Percentiles rank a stretch among this genome's conserved stretches.
Evolutionary conservation across 176 grass and related monocot species (phyloP).

Genomic region (Eragrostis curvula): DNA sequence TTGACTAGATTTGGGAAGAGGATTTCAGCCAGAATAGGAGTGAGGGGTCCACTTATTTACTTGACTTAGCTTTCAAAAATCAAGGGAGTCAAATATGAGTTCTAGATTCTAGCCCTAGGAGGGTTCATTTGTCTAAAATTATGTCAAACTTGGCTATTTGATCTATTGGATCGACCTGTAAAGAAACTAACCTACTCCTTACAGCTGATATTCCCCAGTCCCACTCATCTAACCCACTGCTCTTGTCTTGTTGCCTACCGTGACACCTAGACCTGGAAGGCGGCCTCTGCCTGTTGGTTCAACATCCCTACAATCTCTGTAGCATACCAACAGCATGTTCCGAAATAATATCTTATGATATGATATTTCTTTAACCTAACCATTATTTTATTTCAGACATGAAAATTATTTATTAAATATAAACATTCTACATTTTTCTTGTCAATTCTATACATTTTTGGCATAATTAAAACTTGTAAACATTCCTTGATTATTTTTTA

Average conservation of each 20-base stretch:
- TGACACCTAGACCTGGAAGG: neutral
- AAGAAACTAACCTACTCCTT: neutral
- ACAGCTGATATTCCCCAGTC: neutral
- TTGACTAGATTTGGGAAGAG: too few species aligned
- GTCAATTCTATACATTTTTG: neutral
- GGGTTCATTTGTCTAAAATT: neutral
- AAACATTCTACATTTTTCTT: neutral
- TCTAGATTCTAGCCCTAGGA: neutral
- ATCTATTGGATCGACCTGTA: neutral
- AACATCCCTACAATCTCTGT: neutral
- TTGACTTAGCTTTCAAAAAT: too few species aligned
- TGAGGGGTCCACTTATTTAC: too few species aligned
- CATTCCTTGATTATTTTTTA: neutral
- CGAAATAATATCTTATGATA: neutral
- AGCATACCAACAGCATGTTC: neutral
- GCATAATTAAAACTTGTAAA: neutral
- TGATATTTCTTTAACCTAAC: conserved; percentile 8
- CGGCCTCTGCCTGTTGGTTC: neutral
- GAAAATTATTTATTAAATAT: neutral
- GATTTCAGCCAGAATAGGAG: too few species aligned
- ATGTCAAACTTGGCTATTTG: neutral
- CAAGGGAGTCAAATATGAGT: neutral
- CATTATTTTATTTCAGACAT: conserved; percentile 7
- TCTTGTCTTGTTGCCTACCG: neutral
- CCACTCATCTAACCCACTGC: neutral